phyloP scores from a whole-genome alignment of 2,329 filamentous ascomycete species.

The Gaeumannomyces sp. region DNA sequence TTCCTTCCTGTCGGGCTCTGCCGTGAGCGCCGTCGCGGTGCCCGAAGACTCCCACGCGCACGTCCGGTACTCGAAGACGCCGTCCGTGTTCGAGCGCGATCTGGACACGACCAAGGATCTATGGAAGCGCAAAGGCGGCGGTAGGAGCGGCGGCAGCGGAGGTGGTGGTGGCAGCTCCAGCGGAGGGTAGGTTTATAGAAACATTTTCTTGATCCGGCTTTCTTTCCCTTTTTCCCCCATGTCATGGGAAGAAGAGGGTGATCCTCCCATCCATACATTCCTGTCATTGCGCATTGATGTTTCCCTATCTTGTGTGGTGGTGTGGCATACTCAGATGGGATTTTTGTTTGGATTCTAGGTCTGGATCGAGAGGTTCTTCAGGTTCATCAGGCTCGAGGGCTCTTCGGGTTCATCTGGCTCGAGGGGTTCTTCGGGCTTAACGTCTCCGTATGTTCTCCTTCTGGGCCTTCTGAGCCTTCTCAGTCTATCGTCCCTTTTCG shows the following conservation, averaged over 20 bases:
- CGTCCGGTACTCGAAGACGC: slow-evolving; percentile 5
- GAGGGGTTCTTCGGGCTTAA: neutral
- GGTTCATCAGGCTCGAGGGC: slow-evolving; percentile 10
- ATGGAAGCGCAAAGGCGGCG: slow-evolving; percentile 56
- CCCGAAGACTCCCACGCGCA: slow-evolving; percentile 15
- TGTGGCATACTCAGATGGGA: neutral
- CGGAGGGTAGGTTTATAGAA: slow-evolving; percentile 17
- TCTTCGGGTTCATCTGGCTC: slow-evolving; percentile 3
- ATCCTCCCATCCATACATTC: neutral
- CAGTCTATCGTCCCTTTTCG: slow-evolving; percentile 7
- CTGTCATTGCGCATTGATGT: neutral
- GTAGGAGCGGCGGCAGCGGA: slow-evolving; percentile 40
- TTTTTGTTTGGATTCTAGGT: slow-evolving; percentile 7
- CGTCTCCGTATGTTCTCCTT: slow-evolving; percentile 9
- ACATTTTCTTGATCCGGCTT: neutral
- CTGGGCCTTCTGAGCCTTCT: slow-evolving; percentile 9
- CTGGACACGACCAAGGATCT: slow-evolving; percentile 32
- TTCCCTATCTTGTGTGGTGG: neutral
- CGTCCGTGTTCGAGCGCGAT: neutral
- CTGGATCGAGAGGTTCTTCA: slow-evolving; percentile 22
- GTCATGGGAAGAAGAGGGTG: neutral
- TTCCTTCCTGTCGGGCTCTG: slow-evolving; percentile 12
- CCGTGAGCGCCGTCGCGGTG: slow-evolving; percentile 19
- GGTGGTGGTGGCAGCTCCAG: slow-evolving; percentile 9
- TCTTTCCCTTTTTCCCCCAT: neutral